Base-by-base conservation (phyloP, 108 stramenopile genomes). In the Fragilaria radians region DNA sequence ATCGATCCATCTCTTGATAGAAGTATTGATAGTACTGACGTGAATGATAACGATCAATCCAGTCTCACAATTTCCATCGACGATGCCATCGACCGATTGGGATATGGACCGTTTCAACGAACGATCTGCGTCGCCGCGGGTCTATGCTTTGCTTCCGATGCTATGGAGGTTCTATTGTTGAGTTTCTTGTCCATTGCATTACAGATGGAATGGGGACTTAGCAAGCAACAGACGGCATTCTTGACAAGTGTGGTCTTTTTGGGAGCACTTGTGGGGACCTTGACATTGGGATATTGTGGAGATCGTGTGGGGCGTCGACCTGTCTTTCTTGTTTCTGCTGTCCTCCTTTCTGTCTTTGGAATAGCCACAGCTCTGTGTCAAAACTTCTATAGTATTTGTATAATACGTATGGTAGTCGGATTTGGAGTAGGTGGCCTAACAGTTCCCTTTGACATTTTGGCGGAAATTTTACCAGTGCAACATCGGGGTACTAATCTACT, bases 121-220 rank as follows among this genome's bases (percentile, higher is more conserved):
- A 18, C 48, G 1, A 66, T 94, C 27, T 53, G 86, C 47, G 65
- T 72, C 27, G 84, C 89, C 0, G 78, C 87, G 5, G 93, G 93
- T 14, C 48, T 91, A 1, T 87, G 87, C 50, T 94, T 94, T 80
- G 81, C 82, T 2, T 73, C 87, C 7, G 93, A 94, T 61, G 83
- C 85, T 31, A 83, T 89, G 60, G 86, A 94, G 68, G 73, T 91
- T 11, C 64, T 88, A 53, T 32, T 89, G 7, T 66, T 94, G n/a
- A 74, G 76, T 0, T 91, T 94, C 48, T 48, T 94, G 3, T 63
- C 89, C 7, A 34, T 76, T 33, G 84, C 79, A 27, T 60, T 91
- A 14, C 70, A 86, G 33, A 60, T 54, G 19, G 80, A 85, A 42
- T 91, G 87, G 87, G 63, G 66, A 7, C 63, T 94, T 28, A 76